These are phyloP conservation scores for Jaenimonas drosophilae DNA, from an alignment of 208 protist species.

Conservation along the genomic window DNA sequence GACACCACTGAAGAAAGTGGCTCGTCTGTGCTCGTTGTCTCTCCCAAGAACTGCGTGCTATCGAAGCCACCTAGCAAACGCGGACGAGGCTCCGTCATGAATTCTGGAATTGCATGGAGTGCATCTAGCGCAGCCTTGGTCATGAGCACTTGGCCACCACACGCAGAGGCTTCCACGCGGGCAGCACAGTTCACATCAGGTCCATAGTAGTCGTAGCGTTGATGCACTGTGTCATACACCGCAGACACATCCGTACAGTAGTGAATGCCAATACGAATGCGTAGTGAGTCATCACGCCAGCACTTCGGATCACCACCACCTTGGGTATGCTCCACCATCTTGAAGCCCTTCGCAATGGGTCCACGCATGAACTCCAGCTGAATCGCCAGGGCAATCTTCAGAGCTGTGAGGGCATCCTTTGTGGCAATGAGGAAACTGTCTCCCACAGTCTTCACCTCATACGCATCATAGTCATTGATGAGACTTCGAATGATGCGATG, in stretches of 20 bases:
- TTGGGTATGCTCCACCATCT: conserved; percentile 46
- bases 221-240: conserved; percentile 56
- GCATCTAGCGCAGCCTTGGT: conserved; percentile 46
- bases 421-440: conserved; percentile 1
- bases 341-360: conserved; percentile 49
- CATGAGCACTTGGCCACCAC: conserved; percentile 81
- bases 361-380: not conserved
- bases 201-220: conserved; percentile 87
- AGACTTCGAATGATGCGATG: not conserved
- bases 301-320: conserved; percentile 23
- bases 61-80: no score
- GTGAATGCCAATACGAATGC: conserved; percentile 60
- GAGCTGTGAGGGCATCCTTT: not conserved
- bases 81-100: conserved; percentile 51
- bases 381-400: not conserved
- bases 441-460: conserved; percentile 4
- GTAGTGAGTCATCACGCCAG: conserved; percentile 29
- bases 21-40: no score
- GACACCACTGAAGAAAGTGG: no score
- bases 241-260: conserved; percentile 56
- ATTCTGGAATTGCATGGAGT: conserved; percentile 38
- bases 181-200: conserved; percentile 78
- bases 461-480: not conserved
- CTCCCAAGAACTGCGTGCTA: no score
- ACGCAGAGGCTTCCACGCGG: conserved; percentile 49